Percentiles rank a stretch among this genome's conserved stretches.
Conservation (phyloP, 495 filamentous ascomycete species). For the Tricharina praecox region DNA sequence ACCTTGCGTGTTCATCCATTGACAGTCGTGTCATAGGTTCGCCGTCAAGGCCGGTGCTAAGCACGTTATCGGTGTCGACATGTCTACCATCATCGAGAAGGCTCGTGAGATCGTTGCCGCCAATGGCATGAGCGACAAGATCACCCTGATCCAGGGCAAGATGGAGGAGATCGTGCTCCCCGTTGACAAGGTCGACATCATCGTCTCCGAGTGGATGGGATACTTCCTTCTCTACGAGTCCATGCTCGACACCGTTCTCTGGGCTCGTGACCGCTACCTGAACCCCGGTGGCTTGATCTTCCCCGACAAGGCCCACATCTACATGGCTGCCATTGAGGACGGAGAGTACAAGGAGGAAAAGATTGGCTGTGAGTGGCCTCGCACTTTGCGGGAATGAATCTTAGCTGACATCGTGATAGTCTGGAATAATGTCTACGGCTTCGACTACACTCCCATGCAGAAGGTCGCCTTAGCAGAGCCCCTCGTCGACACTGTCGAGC, state of each 20-base stretch:
- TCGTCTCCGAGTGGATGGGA: slow-evolving; percentile 99
- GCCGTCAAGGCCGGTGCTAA: slow-evolving; percentile 84
- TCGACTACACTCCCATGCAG: slow-evolving; percentile 86
- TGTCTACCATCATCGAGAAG: slow-evolving; percentile 92
- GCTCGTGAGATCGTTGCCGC: slow-evolving; percentile 74
- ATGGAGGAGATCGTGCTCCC: slow-evolving; percentile 91
- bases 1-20: slow-evolving; percentile 1
- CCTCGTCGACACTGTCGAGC: slow-evolving; percentile 65
- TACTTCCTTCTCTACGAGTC: slow-evolving; percentile 97
- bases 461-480: slow-evolving; percentile 66
- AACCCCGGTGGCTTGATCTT: slow-evolving; percentile 70
- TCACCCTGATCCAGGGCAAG: slow-evolving; percentile 83
- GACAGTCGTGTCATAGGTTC: slow-evolving; percentile 46
- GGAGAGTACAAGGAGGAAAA: slow-evolving; percentile 65
- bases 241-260: slow-evolving; percentile 94
- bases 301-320: slow-evolving; percentile 75
- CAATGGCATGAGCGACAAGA: slow-evolving; percentile 67
- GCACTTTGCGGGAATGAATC: slow-evolving; percentile 9
- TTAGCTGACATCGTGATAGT: slow-evolving; percentile 32
- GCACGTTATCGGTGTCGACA: slow-evolving; percentile 91
- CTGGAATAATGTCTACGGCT: slow-evolving; percentile 98
- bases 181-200: slow-evolving; percentile 85
- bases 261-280: slow-evolving; percentile 83
- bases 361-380: slow-evolving; percentile 44
- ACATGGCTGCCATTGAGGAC: slow-evolving; percentile 70